Evolutionary conservation across 495 filamentous ascomycete species (phyloP).

Genomic region (Hypoxylon intermedium): DNA sequence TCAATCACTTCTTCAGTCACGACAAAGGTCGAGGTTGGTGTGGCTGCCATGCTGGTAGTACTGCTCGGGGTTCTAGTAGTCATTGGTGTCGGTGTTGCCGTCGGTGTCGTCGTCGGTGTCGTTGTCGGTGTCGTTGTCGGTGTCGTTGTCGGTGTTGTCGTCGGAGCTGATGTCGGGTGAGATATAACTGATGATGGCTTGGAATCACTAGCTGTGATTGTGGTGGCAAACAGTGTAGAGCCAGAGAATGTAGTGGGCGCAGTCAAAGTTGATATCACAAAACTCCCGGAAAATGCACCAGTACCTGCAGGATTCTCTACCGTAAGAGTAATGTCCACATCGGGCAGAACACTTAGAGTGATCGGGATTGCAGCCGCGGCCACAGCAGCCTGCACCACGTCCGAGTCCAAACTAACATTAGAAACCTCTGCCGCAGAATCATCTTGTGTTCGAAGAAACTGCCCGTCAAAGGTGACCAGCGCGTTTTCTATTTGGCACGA

Average conservation of each 20-base stretch:
- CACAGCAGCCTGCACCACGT: slow-evolving; percentile 28
- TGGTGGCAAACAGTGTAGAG: slow-evolving; percentile 38
- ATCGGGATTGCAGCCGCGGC: slow-evolving; percentile 46
- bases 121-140: slow-evolving; percentile 36
- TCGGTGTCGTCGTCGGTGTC: slow-evolving; percentile 33
- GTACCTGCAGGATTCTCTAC: slow-evolving; percentile 25
- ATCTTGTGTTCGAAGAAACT: slow-evolving; percentile 46
- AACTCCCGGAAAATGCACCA: slow-evolving; percentile 32
- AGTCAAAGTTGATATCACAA: slow-evolving; percentile 41
- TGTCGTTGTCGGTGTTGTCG: slow-evolving; percentile 27
- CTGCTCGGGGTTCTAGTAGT: slow-evolving; percentile 37
- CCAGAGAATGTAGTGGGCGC: slow-evolving; percentile 29
- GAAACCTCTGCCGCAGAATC: slow-evolving; percentile 34
- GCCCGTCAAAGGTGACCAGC: slow-evolving; percentile 78
- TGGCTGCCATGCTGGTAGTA: slow-evolving; percentile 23
- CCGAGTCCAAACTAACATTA: slow-evolving; percentile 20
- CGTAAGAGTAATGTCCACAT: slow-evolving; percentile 37
- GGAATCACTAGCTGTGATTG: slow-evolving; percentile 21
- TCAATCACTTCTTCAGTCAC: slow-evolving; percentile 63
- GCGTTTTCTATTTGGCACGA: slow-evolving; percentile 84
- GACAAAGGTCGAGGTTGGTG: slow-evolving; percentile 44
- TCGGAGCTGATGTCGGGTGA: slow-evolving; percentile 30
- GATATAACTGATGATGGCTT: slow-evolving; percentile 37
- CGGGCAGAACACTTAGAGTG: slow-evolving; percentile 40
- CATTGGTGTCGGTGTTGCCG: slow-evolving; percentile 24